Evolutionary conservation across 2,329 filamentous ascomycete species (phyloP), one percentile per base, ranked within the genome.

Genomic region (Rhexocercosporidium sp.): DNA sequence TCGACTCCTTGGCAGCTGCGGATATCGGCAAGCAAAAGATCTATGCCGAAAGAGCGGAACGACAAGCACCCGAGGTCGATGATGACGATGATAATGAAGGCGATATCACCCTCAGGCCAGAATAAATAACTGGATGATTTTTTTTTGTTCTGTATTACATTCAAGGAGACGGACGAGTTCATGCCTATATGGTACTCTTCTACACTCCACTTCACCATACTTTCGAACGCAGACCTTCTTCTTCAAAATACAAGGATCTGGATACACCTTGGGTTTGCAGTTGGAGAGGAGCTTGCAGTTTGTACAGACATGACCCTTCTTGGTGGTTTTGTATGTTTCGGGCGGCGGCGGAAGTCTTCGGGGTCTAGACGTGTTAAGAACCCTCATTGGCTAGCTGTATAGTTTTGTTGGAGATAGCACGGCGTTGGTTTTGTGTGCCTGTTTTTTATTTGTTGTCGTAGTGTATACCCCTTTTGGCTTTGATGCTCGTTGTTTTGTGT

Each of bases 1-100:
- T 97, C 72, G 96, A 98, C 78, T 90, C 89, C 39, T 82, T 99
- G 60, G 85, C 89, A 66, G 86, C 88, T 44, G 94, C 94, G 0
- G 88, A 92, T 73, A 81, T 78, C 37, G 85, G 88, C 64, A 94
- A 92, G 77, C 85, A 87, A 54, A 90, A 69, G 59, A 90, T 97
- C 49, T 91, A 93, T 72, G 77, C 78, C 3, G 88, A 90, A 77
- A 79, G 88, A 62, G 85, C 85, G 18, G 72, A 71, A 3, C 65
- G 71, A 44, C 72, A 64, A 46, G 71, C 66, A 6, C 47, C 70
- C 9, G 73, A 73, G 34, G 61, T 64, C 11, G 70, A 66, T 8
- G 70, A 74, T 37, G 70, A 70, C 25, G 71, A 75, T 39, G 39
- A 46, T 31, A 70, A 73, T 8, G 71, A 73, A 16, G 70, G 49